phyloP scores from a whole-genome alignment of 2,329 filamentous ascomycete genomes.

The Plenodomus biglobosus region DNA sequence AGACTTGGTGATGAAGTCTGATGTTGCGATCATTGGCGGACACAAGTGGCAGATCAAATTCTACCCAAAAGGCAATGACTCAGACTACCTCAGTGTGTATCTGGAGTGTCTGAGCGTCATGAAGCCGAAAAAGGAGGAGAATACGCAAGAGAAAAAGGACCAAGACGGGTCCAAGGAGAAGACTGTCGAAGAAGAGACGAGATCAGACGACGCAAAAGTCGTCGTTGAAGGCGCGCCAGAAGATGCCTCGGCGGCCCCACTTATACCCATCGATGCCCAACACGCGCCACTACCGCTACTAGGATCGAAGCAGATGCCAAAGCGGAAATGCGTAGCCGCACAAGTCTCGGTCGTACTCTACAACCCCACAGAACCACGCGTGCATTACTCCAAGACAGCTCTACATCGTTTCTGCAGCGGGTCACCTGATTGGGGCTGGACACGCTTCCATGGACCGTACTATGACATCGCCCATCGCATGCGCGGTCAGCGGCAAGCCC shows the following conservation, averaged over 20 bases:
- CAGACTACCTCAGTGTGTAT: constrained; percentile 61
- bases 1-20: constrained; percentile 61
- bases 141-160: not conserved
- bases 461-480: constrained; percentile 61
- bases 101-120: constrained; percentile 60
- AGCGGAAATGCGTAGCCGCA: constrained; percentile 54
- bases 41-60: constrained; percentile 68
- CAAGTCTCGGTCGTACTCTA: constrained; percentile 64
- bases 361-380: constrained; percentile 64
- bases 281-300: constrained; percentile 44
- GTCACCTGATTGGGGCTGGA: constrained; percentile 65
- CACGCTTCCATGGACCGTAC: constrained; percentile 61
- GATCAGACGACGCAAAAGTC: constrained; percentile 13
- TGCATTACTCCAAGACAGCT: constrained; percentile 58
- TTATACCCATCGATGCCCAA: constrained; percentile 23
- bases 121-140: constrained; percentile 14
- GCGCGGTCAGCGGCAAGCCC: constrained; percentile 59
- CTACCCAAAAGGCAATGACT: constrained; percentile 63
- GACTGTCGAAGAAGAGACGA: not conserved
- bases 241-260: constrained; percentile 1
- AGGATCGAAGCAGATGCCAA: constrained; percentile 35
- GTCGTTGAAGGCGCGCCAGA: constrained; percentile 4
- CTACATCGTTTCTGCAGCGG: constrained; percentile 61
- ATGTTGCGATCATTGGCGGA: constrained; percentile 57
- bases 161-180: not conserved